Evolutionary conservation across 805 yeast genomes (phyloP).

Genomic region (Candida adriatica): DNA sequence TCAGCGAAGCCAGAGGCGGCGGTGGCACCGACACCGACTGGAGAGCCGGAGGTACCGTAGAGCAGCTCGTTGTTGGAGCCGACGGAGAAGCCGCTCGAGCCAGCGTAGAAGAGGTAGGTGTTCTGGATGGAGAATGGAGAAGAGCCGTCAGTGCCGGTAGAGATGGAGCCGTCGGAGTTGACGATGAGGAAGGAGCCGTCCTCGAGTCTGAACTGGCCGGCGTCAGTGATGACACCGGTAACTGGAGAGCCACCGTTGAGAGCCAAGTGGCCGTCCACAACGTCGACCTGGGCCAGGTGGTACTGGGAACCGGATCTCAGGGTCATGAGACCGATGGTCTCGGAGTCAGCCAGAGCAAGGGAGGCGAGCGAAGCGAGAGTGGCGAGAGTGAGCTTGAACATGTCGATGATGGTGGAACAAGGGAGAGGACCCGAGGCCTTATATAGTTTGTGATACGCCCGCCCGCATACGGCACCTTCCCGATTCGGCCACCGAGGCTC

Average conservation of each 20-base stretch:
- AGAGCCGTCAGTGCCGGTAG: slow-evolving; percentile 25
- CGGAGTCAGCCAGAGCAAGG: slow-evolving; percentile 29
- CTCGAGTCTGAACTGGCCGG: slow-evolving; percentile 24
- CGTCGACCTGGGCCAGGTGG: slow-evolving; percentile 23
- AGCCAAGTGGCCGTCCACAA: slow-evolving; percentile 10
- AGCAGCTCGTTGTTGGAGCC: slow-evolving; percentile 19
- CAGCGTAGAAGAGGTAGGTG: slow-evolving; percentile 30
- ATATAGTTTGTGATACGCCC: too few species aligned
- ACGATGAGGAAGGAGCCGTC: slow-evolving; percentile 25
- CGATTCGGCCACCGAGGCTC: too few species aligned
- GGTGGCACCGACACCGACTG: slow-evolving; percentile 13
- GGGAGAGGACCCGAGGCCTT: not conserved
- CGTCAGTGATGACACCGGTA: slow-evolving; percentile 22
- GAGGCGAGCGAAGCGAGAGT: slow-evolving; percentile 21
- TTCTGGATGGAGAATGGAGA: slow-evolving; percentile 32
- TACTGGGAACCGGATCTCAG: slow-evolving; percentile 29
- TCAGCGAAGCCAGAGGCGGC: slow-evolving; percentile 16
- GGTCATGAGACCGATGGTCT: slow-evolving; percentile 25
- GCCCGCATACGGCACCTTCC: too few species aligned
- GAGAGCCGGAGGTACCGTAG: slow-evolving; percentile 5
- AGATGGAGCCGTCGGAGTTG: slow-evolving; percentile 18
- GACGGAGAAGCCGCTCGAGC: slow-evolving; percentile 31
- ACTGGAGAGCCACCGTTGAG: slow-evolving; percentile 6
- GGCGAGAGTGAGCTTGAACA: not conserved
- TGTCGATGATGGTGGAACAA: not conserved